A percentile compares a stretch with the other conserved stretches of the same genome.
These are phyloP conservation scores for Candida ficus DNA, from an alignment of 805 yeast genomes.

Conservation along the genomic window DNA sequence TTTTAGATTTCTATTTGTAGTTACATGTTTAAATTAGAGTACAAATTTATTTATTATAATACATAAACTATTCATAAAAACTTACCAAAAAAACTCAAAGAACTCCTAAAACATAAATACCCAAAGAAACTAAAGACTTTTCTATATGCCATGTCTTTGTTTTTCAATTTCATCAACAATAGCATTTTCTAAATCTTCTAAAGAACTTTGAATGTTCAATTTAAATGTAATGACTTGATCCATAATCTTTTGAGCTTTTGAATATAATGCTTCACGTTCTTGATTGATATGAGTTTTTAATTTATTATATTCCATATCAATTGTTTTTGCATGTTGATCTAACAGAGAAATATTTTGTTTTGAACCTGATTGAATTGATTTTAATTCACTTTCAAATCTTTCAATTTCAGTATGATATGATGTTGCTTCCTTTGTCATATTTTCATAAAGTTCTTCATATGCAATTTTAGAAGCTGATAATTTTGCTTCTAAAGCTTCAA, in stretches of 20 bases:
- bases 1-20: too few species aligned
- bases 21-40: too few species aligned
- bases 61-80: not conserved
- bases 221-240: slow-evolving; percentile 61
- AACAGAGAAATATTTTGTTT: slow-evolving; percentile 47
- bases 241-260: slow-evolving; percentile 52
- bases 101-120: not conserved
- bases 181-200: slow-evolving; percentile 52
- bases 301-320: slow-evolving; percentile 49
- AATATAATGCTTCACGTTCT: slow-evolving; percentile 44
- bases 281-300: slow-evolving; percentile 40
- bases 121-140: not conserved
- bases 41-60: not conserved
- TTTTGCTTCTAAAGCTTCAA: slow-evolving; percentile 54
- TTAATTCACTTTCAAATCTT: slow-evolving; percentile 53
- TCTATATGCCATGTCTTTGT: slow-evolving; percentile 2
- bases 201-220: slow-evolving; percentile 55
- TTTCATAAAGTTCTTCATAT: slow-evolving; percentile 52
- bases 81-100: not conserved
- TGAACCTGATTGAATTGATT: slow-evolving; percentile 41
- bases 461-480: slow-evolving; percentile 46
- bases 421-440: slow-evolving; percentile 46
- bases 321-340: slow-evolving; percentile 43
- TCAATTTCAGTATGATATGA: slow-evolving; percentile 62
- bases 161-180: slow-evolving; percentile 34